These are phyloP conservation scores for Penicillium daleae DNA, from an alignment of 495 filamentous ascomycete species.

Conservation along the genomic window DNA sequence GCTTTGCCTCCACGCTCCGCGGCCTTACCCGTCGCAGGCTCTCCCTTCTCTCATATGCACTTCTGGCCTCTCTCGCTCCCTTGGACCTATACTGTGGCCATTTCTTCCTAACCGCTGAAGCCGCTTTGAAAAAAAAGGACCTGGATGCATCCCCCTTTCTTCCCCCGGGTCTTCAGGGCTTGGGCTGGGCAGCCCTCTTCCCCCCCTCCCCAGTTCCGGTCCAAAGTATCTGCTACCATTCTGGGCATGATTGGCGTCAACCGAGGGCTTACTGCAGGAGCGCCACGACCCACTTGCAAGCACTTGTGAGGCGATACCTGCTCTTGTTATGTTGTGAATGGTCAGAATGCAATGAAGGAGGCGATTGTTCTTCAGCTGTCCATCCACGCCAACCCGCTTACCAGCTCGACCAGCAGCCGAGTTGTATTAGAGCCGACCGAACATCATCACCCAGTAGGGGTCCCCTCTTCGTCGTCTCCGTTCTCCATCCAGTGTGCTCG, in stretches of 20 bases:
- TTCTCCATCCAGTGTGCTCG: neutral
- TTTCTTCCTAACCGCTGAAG: constrained; percentile 29
- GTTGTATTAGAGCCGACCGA: neutral
- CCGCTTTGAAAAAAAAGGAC: constrained; percentile 19
- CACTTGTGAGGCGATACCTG: neutral
- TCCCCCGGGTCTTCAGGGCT: neutral
- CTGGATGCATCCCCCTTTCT: neutral
- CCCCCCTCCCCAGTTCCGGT: neutral
- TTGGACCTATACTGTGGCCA: neutral
- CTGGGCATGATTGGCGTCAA: neutral
- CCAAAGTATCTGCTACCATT: neutral
- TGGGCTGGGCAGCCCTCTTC: too few species aligned
- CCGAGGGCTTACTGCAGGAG: constrained; percentile 7
- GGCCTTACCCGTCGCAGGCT: neutral
- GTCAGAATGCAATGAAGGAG: neutral
- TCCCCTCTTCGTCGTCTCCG: neutral
- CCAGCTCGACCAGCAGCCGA: neutral
- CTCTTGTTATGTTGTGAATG: neutral
- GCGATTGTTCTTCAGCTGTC: neutral
- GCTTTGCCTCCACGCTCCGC: constrained; percentile 23
- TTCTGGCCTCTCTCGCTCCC: constrained; percentile 1
- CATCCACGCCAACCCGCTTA: neutral
- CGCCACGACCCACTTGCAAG: constrained; percentile 7
- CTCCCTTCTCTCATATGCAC: constrained; percentile 18
- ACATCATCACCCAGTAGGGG: constrained; percentile 1